Evolutionary conservation across 164 flowering plant genomes (phyloP).

Genomic region (Tetracentron sinense): DNA sequence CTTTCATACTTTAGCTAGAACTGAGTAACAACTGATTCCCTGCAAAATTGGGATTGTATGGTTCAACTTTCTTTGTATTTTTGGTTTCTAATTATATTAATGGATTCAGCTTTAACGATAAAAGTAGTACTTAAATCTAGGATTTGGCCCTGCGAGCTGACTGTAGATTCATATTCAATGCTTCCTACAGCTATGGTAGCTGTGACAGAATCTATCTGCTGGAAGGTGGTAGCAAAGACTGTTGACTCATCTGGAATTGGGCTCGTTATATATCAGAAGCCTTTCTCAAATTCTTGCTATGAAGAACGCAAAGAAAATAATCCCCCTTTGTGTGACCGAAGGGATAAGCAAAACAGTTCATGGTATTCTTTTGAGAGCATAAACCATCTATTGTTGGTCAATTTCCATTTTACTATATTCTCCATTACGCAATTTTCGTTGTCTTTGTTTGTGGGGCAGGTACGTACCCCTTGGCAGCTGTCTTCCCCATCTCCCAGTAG

Average conservation of each 20-base stretch:
- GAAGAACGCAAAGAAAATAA: constrained; percentile 40
- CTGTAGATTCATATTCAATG: background rate
- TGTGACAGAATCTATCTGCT: constrained; percentile 80
- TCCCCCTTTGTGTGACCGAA: constrained; percentile 68
- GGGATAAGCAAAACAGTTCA: constrained; percentile 32
- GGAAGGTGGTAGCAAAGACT: constrained; percentile 64
- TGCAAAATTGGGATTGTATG: background rate
- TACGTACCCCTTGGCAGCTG: constrained; percentile 66
- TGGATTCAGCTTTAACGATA: background rate
- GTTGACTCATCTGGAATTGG: constrained; percentile 57
- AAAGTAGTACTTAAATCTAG: background rate
- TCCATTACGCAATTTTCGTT: background rate
- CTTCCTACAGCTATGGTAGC: constrained; percentile 75
- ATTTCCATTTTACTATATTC: background rate
- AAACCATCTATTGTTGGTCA: background rate
- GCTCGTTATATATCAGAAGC: constrained; percentile 87
- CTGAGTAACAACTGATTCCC: background rate
- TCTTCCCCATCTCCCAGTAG: constrained; percentile 47
- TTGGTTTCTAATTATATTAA: background rate
- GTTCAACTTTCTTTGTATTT: background rate
- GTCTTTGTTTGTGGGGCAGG: constrained; percentile 37
- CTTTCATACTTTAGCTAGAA: background rate
- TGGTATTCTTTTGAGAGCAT: constrained; percentile 46
- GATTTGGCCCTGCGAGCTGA: background rate
- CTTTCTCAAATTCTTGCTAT: constrained; percentile 70